Conservation (phyloP, 805 yeast genomes). For the Millerago galiae region DNA sequence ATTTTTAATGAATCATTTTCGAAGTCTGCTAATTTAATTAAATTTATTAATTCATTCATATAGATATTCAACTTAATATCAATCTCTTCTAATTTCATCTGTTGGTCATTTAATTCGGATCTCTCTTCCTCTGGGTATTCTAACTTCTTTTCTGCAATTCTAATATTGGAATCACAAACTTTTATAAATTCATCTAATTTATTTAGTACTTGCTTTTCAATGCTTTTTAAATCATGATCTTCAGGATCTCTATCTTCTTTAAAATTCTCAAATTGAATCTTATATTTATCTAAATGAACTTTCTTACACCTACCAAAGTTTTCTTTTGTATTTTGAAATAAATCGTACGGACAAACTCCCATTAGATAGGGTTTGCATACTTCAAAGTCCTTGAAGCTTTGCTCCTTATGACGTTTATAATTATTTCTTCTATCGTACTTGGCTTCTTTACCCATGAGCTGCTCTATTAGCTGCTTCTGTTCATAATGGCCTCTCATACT, state of each 20-base stretch:
- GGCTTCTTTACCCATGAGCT: slow-evolving; percentile 68
- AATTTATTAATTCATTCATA: slow-evolving; percentile 49
- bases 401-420: slow-evolving; percentile 37
- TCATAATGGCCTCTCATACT: slow-evolving; percentile 47
- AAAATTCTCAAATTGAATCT: slow-evolving; percentile 54
- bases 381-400: slow-evolving; percentile 43
- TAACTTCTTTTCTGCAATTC: slow-evolving; percentile 54
- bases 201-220: slow-evolving; percentile 39
- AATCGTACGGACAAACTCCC: slow-evolving; percentile 80
- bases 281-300: slow-evolving; percentile 68
- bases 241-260: slow-evolving; percentile 1
- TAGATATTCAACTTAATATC: slow-evolving; percentile 56
- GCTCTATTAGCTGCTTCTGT: slow-evolving; percentile 70
- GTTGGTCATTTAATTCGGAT: slow-evolving; percentile 46
- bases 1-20: slow-evolving; percentile 25
- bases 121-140: slow-evolving; percentile 73
- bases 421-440: slow-evolving; percentile 3
- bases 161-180: slow-evolving; percentile 63
- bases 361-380: slow-evolving; percentile 81
- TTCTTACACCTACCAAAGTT: slow-evolving; percentile 76
- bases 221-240: slow-evolving; percentile 38
- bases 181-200: slow-evolving; percentile 49
- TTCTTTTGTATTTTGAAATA: slow-evolving; percentile 76
- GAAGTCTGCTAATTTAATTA: slow-evolving; percentile 23
- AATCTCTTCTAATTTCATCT: slow-evolving; percentile 51